Evolutionary conservation across 73 alveolate species (phyloP).

Genomic region (Tetrahymena malaccensis): DNA sequence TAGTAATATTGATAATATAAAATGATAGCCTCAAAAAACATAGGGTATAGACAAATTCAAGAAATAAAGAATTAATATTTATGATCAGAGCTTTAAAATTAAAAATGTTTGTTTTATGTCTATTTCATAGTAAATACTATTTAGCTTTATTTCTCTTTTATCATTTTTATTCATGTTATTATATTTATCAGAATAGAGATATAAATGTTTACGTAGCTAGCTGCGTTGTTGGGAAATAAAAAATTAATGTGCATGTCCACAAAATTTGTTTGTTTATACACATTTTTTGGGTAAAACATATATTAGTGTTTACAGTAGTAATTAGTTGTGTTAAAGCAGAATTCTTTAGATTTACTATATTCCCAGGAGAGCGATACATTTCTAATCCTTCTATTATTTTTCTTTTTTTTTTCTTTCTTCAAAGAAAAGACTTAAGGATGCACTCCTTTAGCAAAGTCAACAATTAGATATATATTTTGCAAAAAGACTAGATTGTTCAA

Average conservation of each 20-base stretch:
- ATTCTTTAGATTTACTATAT: not conserved
- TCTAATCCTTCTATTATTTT: not conserved
- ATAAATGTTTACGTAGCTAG: not conserved
- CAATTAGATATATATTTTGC: not conserved
- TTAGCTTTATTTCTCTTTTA: no score
- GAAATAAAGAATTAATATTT: no score
- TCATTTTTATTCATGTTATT: no score
- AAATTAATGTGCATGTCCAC: not conserved
- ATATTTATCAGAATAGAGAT: no score
- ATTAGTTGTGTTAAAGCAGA: not conserved
- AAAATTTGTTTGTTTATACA: no score
- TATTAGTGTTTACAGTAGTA: not conserved
- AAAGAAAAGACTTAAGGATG: not conserved
- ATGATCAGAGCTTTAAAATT: not conserved
- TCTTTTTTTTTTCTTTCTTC: not conserved
- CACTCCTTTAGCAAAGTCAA: not conserved
- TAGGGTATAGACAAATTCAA: not conserved
- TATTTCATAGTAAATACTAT: no score
- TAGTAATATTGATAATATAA: no score
- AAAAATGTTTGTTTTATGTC: no score
- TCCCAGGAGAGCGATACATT: not conserved
- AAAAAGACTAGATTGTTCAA: not conserved
- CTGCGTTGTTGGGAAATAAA: not conserved
- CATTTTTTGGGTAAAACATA: not conserved
- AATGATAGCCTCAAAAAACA: not conserved